phyloP scores from a whole-genome alignment of 306 rosid species.

The Cicer yamashitae region DNA sequence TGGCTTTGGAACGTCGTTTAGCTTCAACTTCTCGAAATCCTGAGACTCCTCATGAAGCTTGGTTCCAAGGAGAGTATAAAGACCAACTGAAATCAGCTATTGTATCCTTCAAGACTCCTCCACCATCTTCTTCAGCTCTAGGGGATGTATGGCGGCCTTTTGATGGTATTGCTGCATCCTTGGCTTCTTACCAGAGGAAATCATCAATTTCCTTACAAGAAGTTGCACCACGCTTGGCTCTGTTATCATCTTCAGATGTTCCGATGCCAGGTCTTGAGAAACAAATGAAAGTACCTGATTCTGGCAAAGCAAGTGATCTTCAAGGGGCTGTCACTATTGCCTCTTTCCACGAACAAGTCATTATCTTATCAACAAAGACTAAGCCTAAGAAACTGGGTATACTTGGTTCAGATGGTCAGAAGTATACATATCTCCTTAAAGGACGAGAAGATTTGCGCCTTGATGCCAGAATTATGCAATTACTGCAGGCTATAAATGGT shows the following conservation, averaged over 20 bases:
- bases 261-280: constrained; percentile 99
- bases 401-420: constrained; percentile 91
- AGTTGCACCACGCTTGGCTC: constrained; percentile 86
- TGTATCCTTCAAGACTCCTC: constrained; percentile 76
- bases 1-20: constrained; percentile 94
- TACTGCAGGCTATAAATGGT: constrained; percentile 89
- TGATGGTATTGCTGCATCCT: constrained; percentile 88
- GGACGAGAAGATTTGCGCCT: constrained; percentile 98
- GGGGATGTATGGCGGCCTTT: constrained; percentile 92
- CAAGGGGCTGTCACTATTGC: constrained; percentile 81
- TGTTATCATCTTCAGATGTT: constrained; percentile 85
- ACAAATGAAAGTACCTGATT: constrained; percentile 64
- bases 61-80: constrained; percentile 90
- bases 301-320: constrained; percentile 61
- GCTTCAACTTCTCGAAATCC: constrained; percentile 95
- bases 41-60: constrained; percentile 93
- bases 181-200: constrained; percentile 93
- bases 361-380: constrained; percentile 91
- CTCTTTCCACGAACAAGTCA: constrained; percentile 79
- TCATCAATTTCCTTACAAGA: constrained; percentile 78
- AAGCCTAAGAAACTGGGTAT: constrained; percentile 89
- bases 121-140: constrained; percentile 75
- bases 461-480: constrained; percentile 97
- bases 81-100: constrained; percentile 80
- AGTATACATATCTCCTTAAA: constrained; percentile 88